A percentile compares a stretch with the other conserved stretches of the same genome.
These are phyloP conservation scores for Daucus carota DNA, from an alignment of 129 eudicot genomes.

Conservation along the genomic window DH1_v3.0 NC_030383.2:50270001-50270500, in stretches of 20 bases:
- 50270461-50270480: background rate
- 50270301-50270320: constrained; percentile 5
- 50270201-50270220: constrained; percentile 5
- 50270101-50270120: background rate
- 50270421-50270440: background rate
- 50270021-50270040: background rate
- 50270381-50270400: constrained; percentile 2
- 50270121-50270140: background rate
- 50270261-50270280: background rate
- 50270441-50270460: constrained; percentile 2
- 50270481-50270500: background rate
- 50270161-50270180: background rate
- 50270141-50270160: background rate
- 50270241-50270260: background rate
- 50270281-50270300: background rate
- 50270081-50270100: background rate
- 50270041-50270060: background rate
- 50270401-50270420: background rate
- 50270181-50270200: constrained; percentile 5
- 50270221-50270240: background rate
- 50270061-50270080: background rate
- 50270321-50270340: constrained; percentile 13
- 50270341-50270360: background rate
- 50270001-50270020: background rate
- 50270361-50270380: background rate